Evolutionary conservation across 2,329 filamentous ascomycete genomes (phyloP), one percentile per base, ranked within the genome.

Genomic region (Fusarium chaquense): DNA sequence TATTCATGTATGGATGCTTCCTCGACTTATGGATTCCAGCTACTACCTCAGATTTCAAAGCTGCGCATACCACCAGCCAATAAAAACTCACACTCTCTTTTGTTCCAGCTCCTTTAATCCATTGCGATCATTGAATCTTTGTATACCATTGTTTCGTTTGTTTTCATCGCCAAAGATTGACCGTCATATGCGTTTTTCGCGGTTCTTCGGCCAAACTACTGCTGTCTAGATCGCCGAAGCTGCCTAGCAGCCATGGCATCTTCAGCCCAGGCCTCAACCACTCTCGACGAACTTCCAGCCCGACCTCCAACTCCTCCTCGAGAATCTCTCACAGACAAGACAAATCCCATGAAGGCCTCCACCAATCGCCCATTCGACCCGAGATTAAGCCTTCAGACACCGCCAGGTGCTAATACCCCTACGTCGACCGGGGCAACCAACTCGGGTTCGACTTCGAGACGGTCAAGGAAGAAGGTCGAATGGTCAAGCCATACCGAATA

Each of bases 241-340:
- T 79, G 79, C 78, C 74, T 77, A 62, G 75, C 77, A 78, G 79
- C 75, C 78, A 81, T 81, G 78, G 78, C 79, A 80, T 81, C 79
- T 81, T 78, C 79, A 78, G 79, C 77, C 68, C 65, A 75, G 77
- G 78, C 76, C 71, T 68, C 77, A 65, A 73, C 73, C 65, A 73
- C 83, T 73, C 80, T 89, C 72, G 85, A 88, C 67, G 82, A 83
- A 60, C 81, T 89, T 56, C 82, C 84, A 67, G 78, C 86, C 65
- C 85, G 88, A 78, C 89, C 89, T 28, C 89, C 90, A n/a, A 92
- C 89, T 35, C 89, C 90, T 47, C 89, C 89, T n/a, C 85, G 85
- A 71, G 87, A 88, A 76, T 80, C 83, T 36, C 79, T 77, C 32
- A 76, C 77, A 71, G 81, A 83, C 41, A 58, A 74, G 60, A 79